Evolutionary conservation across 108 stramenopile species (phyloP).

Genomic region (Fragilariopsis cylindrus): DNA sequence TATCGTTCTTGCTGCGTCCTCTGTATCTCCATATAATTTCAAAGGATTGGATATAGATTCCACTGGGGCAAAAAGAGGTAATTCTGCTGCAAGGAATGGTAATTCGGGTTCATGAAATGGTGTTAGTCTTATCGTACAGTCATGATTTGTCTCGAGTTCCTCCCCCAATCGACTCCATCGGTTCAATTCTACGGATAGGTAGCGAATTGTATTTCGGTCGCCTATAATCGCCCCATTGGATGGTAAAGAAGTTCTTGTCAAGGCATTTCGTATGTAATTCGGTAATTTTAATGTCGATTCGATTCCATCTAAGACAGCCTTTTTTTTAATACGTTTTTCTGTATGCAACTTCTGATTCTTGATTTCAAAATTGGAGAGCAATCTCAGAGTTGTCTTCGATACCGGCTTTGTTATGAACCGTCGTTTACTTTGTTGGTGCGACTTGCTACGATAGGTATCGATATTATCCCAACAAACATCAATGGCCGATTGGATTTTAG

Average conservation of each 20-base stretch:
- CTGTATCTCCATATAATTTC: background rate
- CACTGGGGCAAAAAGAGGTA: slow-evolving; percentile 2
- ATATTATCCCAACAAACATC: slow-evolving; percentile 15
- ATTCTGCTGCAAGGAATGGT: slow-evolving; percentile 7
- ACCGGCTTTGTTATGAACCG: background rate
- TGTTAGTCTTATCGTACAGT: background rate
- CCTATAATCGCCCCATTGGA: background rate
- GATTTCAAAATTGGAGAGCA: slow-evolving; percentile 7
- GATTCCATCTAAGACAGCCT: slow-evolving; percentile 3
- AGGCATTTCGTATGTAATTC: background rate
- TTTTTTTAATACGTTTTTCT: background rate
- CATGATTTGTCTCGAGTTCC: background rate
- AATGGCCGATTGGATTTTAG: slow-evolving; percentile 7
- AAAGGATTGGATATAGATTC: slow-evolving; percentile 4
- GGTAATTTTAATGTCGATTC: slow-evolving; percentile 1
- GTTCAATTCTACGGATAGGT: slow-evolving; percentile 10
- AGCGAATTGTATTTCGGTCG: slow-evolving; percentile 4
- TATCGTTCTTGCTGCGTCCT: background rate
- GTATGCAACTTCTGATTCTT: background rate
- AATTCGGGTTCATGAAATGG: background rate
- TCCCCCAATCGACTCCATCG: slow-evolving; percentile 14
- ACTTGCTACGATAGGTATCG: background rate
- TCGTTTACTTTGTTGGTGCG: background rate
- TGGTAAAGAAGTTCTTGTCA: background rate
- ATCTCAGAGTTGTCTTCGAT: background rate